A percentile compares a stretch with the other conserved stretches of the same genome.
Evolutionary conservation across 2,329 filamentous ascomycete species (phyloP).

Genomic region (Coleophoma cylindrospora): DNA sequence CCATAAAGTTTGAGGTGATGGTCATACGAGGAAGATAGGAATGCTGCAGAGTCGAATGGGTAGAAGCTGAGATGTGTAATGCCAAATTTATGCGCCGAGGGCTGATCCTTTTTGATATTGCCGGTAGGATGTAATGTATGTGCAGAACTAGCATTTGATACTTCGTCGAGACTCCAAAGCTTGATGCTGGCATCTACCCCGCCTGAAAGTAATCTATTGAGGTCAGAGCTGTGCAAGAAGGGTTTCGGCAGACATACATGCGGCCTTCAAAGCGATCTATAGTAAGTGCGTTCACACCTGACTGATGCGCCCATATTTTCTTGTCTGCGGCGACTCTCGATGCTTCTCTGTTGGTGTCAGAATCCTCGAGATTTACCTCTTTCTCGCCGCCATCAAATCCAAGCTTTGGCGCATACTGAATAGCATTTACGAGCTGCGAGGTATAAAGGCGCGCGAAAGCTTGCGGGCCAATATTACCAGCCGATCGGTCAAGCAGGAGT

Average conservation of each 20-base stretch:
- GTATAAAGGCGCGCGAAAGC: slow-evolving; percentile 62
- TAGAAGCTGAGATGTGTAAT: slow-evolving; percentile 76
- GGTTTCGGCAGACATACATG: slow-evolving; percentile 43
- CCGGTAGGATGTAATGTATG: slow-evolving; percentile 51
- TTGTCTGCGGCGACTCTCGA: slow-evolving; percentile 6
- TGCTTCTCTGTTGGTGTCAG: neutral
- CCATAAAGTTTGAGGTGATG: slow-evolving; percentile 72
- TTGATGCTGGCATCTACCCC: slow-evolving; percentile 81
- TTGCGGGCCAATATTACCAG: slow-evolving; percentile 60
- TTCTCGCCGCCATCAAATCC: slow-evolving; percentile 63
- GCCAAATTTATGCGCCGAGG: slow-evolving; percentile 57
- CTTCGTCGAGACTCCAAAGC: slow-evolving; percentile 78
- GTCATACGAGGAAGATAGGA: slow-evolving; percentile 75
- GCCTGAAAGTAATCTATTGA: slow-evolving; percentile 68
- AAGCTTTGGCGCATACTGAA: slow-evolving; percentile 61
- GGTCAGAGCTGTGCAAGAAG: slow-evolving; percentile 1
- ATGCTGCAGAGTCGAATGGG: slow-evolving; percentile 70
- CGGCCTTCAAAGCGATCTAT: slow-evolving; percentile 79
- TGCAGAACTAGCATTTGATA: slow-evolving; percentile 30
- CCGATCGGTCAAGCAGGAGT: slow-evolving; percentile 70
- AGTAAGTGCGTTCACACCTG: slow-evolving; percentile 74
- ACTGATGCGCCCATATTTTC: slow-evolving; percentile 59
- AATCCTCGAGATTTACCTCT: slow-evolving; percentile 14
- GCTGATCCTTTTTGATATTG: slow-evolving; percentile 38
- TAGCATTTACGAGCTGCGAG: slow-evolving; percentile 60